Conservation (phyloP, 2,329 filamentous ascomycete genomes). For the Pseudocercospora fijiensis region DNA sequence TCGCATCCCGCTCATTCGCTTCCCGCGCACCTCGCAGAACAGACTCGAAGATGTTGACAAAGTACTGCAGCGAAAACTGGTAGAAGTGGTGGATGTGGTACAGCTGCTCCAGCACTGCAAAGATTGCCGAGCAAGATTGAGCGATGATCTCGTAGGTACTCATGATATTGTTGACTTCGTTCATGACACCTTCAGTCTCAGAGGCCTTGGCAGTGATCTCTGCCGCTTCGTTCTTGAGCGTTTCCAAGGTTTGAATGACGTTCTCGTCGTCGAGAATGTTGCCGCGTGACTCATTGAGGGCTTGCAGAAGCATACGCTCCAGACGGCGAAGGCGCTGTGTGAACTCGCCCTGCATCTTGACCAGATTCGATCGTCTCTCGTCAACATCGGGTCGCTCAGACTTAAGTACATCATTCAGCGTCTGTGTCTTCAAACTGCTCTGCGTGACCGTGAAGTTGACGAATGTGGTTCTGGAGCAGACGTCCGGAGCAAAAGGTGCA, state of each 20-base stretch:
- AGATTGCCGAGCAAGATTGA: constrained; percentile 92
- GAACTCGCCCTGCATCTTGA: constrained; percentile 98
- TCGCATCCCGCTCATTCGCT: constrained; percentile 58
- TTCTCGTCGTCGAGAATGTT: constrained; percentile 98
- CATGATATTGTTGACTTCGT: constrained; percentile 94
- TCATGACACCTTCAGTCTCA: constrained; percentile 97
- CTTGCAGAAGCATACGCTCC: constrained; percentile 89
- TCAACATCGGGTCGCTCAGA: constrained; percentile 97
- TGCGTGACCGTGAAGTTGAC: constrained; percentile 99
- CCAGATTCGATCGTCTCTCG: constrained; percentile 91
- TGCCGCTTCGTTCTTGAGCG: constrained; percentile 93
- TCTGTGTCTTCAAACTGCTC: constrained; percentile 97
- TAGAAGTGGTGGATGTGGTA: constrained; percentile 99
- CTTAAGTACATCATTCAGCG: constrained; percentile 94
- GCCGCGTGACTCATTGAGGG: constrained; percentile 93
- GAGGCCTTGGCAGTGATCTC: constrained; percentile 96
- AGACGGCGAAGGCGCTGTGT: constrained; percentile 95
- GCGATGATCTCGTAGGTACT: constrained; percentile 92
- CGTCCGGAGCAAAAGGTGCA: constrained; percentile 89
- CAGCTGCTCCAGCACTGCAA: constrained; percentile 92
- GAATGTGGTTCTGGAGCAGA: constrained; percentile 97
- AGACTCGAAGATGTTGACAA: constrained; percentile 93
- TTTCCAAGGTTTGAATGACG: constrained; percentile 96
- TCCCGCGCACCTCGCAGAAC: constrained; percentile 80
- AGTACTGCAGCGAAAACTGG: constrained; percentile 98